Base-by-base conservation (phyloP, 179 eudicot genomes). In the Pouteria campechiana region DNA sequence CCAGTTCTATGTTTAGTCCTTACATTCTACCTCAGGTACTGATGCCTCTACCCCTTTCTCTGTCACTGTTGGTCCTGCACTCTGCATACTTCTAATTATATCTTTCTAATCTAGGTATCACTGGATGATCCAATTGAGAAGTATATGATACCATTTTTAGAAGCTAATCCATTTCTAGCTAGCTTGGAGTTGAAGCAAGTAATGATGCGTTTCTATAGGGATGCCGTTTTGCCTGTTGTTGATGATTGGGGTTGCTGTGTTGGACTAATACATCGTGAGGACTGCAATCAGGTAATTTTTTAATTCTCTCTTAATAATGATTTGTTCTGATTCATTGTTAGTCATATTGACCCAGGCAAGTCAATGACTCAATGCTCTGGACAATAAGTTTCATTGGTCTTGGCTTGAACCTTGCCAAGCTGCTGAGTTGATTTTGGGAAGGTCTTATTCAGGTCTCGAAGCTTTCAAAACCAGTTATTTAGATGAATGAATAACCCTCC, bases 211-310 rank as follows among this genome's bases (percentile, higher is more conserved):
- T 67, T 79, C 53, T 54, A 48, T 7, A 64, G 60, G 50, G 75
- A 76, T 33, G 37, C 75, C 11, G 72, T 52, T 31, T 70, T 76
- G 50, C 89, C 89, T 5, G 32, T 79, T 18, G 35, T 70, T 34
- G 89, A 79, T 56, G 83, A 76, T 25, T 73, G 80, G 89, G 89
- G 79, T 24, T 61, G 79, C 42, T 79, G 89, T 43, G 73, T 76
- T 41, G 89, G 89, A 28, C 43, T 79, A 28, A 61, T 76, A 25
- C 75, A 79, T 50, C 70, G 68, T 17, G 75, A 76, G 59, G 83
- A 79, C 57, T 79, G 89, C 65, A 47, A 69, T 40, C 63, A 65
- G 65, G 89, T 79, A 58, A 33, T 27, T 36, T 19, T 35, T 41
- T 37, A 40, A 16, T n/a, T 11, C 44, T 40, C 13, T 40, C 17